These are phyloP conservation scores for Leccinum truebloodii DNA, from an alignment of 768 basidiomycete genomes.

Conservation along the genomic window DNA sequence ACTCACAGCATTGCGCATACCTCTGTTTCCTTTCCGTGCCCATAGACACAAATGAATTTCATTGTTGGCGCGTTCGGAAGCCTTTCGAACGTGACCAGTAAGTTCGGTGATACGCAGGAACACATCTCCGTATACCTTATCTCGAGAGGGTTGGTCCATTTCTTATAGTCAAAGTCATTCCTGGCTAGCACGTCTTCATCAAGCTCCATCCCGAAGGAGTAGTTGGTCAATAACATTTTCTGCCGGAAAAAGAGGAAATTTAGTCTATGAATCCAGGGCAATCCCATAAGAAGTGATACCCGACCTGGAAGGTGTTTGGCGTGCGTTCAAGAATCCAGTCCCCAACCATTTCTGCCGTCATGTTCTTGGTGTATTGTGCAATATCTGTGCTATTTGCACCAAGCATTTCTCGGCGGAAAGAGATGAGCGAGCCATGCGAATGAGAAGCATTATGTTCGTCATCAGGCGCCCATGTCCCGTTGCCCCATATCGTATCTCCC, in stretches of 20 bases:
- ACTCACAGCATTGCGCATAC: slow-evolving; percentile 34
- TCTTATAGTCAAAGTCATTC: slow-evolving; percentile 74
- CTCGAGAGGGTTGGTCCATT: slow-evolving; percentile 94
- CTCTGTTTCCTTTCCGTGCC: slow-evolving; percentile 95
- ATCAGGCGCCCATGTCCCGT: slow-evolving; percentile 74
- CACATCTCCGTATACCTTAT: slow-evolving; percentile 46
- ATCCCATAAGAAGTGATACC: slow-evolving; percentile 16
- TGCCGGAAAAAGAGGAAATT: slow-evolving; percentile 3
- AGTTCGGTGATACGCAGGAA: slow-evolving; percentile 2
- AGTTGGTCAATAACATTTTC: slow-evolving; percentile 85
- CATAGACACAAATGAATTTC: slow-evolving; percentile 92
- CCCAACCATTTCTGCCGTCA: slow-evolving; percentile 76
- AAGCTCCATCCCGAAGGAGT: slow-evolving; percentile 86
- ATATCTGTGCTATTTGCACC: slow-evolving; percentile 6
- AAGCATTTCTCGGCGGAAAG: slow-evolving; percentile 56
- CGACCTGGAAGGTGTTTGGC: slow-evolving; percentile 76
- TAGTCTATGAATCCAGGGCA: neutral
- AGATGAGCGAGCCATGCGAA: slow-evolving; percentile 80
- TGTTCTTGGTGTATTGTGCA: slow-evolving; percentile 46
- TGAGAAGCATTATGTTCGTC: slow-evolving; percentile 55
- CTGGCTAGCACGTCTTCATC: slow-evolving; percentile 59
- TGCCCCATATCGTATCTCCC: slow-evolving; percentile 84
- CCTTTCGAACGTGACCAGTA: slow-evolving; percentile 35
- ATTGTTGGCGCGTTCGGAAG: slow-evolving; percentile 89
- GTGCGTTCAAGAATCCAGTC: slow-evolving; percentile 84